These are phyloP conservation scores for Aschersonia sp. DNA, from an alignment of 2,329 filamentous ascomycete species.

Conservation along the genomic window DNA sequence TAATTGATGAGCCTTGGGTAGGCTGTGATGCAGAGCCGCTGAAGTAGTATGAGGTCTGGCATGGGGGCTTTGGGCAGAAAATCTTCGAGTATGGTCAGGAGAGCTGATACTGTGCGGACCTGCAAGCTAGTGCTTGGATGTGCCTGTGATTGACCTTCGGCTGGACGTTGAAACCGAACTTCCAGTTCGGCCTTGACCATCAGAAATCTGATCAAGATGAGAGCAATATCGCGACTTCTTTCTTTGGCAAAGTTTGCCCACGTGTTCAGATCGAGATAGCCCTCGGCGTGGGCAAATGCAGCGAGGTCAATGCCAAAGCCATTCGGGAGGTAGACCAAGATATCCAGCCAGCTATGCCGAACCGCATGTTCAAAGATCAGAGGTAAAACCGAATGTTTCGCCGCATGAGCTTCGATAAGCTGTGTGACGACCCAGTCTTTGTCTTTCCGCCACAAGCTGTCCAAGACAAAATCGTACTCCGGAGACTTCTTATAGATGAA, in stretches of 20 bases:
- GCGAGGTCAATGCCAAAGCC: constrained; percentile 81
- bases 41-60: constrained; percentile 62
- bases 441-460: constrained; percentile 85
- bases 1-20: constrained; percentile 96
- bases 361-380: constrained; percentile 48
- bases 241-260: constrained; percentile 65
- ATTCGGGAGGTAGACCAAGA: constrained; percentile 62
- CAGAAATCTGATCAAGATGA: constrained; percentile 64
- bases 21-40: constrained; percentile 77
- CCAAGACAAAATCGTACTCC: constrained; percentile 75
- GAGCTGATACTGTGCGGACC: constrained; percentile 68
- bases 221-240: constrained; percentile 51
- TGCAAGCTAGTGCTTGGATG: constrained; percentile 61
- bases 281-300: constrained; percentile 68
- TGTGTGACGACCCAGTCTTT: constrained; percentile 72
- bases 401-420: constrained; percentile 68
- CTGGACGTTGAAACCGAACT: constrained; percentile 52
- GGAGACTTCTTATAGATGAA: constrained; percentile 68
- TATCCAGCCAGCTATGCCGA: constrained; percentile 71
- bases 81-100: constrained; percentile 68
- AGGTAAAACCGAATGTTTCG: constrained; percentile 41
- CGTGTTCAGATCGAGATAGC: constrained; percentile 62
- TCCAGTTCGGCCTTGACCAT: constrained; percentile 76
- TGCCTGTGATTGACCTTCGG: constrained; percentile 40
- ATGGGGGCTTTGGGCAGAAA: constrained; percentile 43